Percentiles rank a stretch among this genome's conserved stretches.
phyloP scores from a whole-genome alignment of 2,329 filamentous ascomycete genomes.

The Monosporascus sp. region DNA sequence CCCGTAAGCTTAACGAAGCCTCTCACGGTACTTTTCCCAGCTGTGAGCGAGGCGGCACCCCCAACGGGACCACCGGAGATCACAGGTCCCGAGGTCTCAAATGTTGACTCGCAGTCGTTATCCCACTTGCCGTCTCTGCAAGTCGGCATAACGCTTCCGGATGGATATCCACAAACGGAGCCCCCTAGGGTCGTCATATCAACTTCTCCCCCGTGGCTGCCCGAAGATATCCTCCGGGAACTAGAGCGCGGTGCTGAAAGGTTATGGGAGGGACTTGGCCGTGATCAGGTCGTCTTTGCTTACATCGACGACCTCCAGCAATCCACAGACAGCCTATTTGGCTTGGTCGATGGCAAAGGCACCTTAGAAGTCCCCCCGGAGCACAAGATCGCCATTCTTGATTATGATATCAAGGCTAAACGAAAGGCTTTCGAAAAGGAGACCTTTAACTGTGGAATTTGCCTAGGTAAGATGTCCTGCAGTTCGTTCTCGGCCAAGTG shows the following conservation, averaged over 20 bases:
- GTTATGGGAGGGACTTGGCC: slow-evolving; percentile 60
- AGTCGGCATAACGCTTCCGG: slow-evolving; percentile 49
- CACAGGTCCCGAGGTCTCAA: slow-evolving; percentile 5
- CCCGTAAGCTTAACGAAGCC: slow-evolving; percentile 51
- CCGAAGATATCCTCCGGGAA: slow-evolving; percentile 38
- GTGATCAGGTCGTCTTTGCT: slow-evolving; percentile 53
- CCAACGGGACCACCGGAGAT: slow-evolving; percentile 12
- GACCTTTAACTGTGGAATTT: slow-evolving; percentile 85
- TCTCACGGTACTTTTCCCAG: slow-evolving; percentile 54
- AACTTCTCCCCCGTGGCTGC: slow-evolving; percentile 55
- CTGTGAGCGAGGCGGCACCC: slow-evolving; percentile 33
- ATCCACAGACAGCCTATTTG: slow-evolving; percentile 56
- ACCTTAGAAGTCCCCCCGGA: slow-evolving; percentile 48
- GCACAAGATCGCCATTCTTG: slow-evolving; percentile 67
- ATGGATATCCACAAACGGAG: slow-evolving; percentile 50
- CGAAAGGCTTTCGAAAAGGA: slow-evolving; percentile 72
- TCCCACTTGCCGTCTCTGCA: slow-evolving; percentile 55
- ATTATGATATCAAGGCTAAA: slow-evolving; percentile 72
- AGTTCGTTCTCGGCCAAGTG: not conserved
- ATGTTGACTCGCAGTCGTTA: slow-evolving; percentile 42
- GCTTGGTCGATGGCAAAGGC: slow-evolving; percentile 43
- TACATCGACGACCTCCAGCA: slow-evolving; percentile 62
- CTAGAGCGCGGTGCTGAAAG: slow-evolving; percentile 46
- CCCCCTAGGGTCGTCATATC: slow-evolving; percentile 49
- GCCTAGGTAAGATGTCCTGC: slow-evolving; percentile 50